Base-by-base conservation (phyloP, 176 grass and related monocot genomes). In the Avena atlantica region DNA sequence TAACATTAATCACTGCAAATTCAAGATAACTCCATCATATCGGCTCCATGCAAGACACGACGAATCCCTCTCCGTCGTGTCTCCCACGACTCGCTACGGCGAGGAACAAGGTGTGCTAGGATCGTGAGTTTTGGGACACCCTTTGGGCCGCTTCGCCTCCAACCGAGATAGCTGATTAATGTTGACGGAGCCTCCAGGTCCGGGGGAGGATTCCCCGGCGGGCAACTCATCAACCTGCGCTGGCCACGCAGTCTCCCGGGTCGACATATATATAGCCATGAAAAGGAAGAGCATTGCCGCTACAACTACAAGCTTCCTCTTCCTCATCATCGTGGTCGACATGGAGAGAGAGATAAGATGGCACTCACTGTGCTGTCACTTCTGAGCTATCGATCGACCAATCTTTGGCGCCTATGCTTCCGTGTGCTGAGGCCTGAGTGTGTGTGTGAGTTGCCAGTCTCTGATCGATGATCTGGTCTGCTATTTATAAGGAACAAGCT, bases 171-270 rank as follows among this genome's bases (percentile, higher is more conserved):
- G 19, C 49, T 42, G 6, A 42, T 42, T 16, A 5, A 25, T 83
- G 82, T 84, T 6, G 17, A 65, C 76, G 74, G 82, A 81, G 16
- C 76, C 89, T 10, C 80, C 89, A 6, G 80, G 88, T 13, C 80
- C 89, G 6, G 79, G 86, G 90, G 85, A 95, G 66, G 82, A 3
- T 16, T 36, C 88, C 12, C 77, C 90, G 75, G 19, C 74, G 88
- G 78, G 19, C 52, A 13, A 9, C 9, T 78, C 9, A 55, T 36
- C 27, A 34, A 29, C 75, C 17, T 57, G 75, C 51, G 19, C 86
- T 20, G 90, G 88, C 52, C 81, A 90, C 40, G 88, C 77, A 84
- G 79, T 58, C 88, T 79, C 4, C 83, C 68, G 78, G 87, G 81
- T 11, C 55, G 85, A 73, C 77, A 9, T 64, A 27, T 27, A 27